Percentiles rank a stretch among this genome's conserved stretches.
These are phyloP conservation scores for Ophiobolus disseminans DNA, from an alignment of 2,329 filamentous ascomycete species.

Conservation along the genomic window DNA sequence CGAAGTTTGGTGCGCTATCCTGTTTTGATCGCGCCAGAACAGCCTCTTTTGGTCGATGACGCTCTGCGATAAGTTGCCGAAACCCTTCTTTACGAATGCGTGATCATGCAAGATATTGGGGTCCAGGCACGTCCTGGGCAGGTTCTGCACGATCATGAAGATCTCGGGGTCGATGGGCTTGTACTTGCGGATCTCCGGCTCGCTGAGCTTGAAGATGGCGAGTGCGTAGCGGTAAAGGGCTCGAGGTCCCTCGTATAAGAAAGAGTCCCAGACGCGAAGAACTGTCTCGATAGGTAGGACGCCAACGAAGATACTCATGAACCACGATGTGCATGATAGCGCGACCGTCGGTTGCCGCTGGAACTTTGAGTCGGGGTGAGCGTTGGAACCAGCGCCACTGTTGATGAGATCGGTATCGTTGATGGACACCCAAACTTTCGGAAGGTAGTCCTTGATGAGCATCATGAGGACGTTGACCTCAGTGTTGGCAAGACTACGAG, in stretches of 20 bases:
- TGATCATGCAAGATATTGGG: constrained; percentile 82
- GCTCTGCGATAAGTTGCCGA: constrained; percentile 81
- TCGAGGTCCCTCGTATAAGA: constrained; percentile 94
- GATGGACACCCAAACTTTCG: constrained; percentile 85
- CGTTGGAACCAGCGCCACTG: constrained; percentile 41
- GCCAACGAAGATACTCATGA: constrained; percentile 96
- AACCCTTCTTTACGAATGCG: constrained; percentile 81
- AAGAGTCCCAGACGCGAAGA: constrained; percentile 90
- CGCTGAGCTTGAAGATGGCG: constrained; percentile 88
- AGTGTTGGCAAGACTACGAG: constrained; percentile 88
- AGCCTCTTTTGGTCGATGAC: constrained; percentile 76
- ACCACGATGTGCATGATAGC: constrained; percentile 93
- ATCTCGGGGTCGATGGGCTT: constrained; percentile 92
- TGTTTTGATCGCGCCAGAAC: constrained; percentile 45
- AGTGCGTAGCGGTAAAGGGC: constrained; percentile 92
- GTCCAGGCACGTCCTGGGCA: constrained; percentile 82
- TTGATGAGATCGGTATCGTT: constrained; percentile 70
- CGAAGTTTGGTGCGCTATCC: constrained; percentile 30
- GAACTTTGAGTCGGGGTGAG: constrained; percentile 44
- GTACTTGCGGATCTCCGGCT: constrained; percentile 74
- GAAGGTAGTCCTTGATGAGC: constrained; percentile 80
- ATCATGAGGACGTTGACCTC: constrained; percentile 94
- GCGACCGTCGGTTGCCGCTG: constrained; percentile 82
- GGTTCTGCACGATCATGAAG: constrained; percentile 89
- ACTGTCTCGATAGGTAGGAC: constrained; percentile 91